Conservation (phyloP, 2,329 filamentous ascomycete species). For the Hymenoscyphus linearis region DNA sequence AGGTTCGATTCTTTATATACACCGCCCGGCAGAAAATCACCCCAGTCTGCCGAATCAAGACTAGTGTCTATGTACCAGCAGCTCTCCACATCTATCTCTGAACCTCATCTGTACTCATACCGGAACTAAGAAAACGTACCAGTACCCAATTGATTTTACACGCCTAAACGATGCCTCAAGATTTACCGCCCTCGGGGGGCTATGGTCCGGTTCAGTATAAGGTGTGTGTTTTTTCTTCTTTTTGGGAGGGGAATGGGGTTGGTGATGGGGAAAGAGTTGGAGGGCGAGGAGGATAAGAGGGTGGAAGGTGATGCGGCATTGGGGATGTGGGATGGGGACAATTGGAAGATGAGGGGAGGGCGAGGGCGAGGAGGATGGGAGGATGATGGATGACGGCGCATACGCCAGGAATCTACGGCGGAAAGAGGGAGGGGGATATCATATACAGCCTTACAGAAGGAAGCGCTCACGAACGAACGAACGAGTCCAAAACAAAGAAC, state of each 20-base stretch:
- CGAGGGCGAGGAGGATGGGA: too few species aligned
- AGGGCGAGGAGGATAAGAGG: neutral
- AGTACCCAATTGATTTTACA: slow-evolving; percentile 4
- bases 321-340: neutral
- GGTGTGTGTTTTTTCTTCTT: slow-evolving; percentile 45
- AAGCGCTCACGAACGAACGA: too few species aligned
- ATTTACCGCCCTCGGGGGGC: slow-evolving; percentile 92
- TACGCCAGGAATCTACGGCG: too few species aligned
- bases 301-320: neutral
- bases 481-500: too few species aligned
- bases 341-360: too few species aligned
- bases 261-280: neutral
- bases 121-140: neutral
- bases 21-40: too few species aligned
- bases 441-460: too few species aligned
- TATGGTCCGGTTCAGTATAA: slow-evolving; percentile 98
- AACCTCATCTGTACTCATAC: neutral
- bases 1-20: too few species aligned
- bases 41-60: too few species aligned
- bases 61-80: too few species aligned
- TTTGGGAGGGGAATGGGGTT: neutral
- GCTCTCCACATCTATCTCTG: neutral
- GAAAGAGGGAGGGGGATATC: too few species aligned
- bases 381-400: too few species aligned
- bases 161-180: slow-evolving; percentile 70